A percentile compares a stretch with the other conserved stretches of the same genome.
These are phyloP conservation scores for Neurospora sp. DNA, from an alignment of 495 filamentous ascomycete species.

Conservation along the genomic window DNA sequence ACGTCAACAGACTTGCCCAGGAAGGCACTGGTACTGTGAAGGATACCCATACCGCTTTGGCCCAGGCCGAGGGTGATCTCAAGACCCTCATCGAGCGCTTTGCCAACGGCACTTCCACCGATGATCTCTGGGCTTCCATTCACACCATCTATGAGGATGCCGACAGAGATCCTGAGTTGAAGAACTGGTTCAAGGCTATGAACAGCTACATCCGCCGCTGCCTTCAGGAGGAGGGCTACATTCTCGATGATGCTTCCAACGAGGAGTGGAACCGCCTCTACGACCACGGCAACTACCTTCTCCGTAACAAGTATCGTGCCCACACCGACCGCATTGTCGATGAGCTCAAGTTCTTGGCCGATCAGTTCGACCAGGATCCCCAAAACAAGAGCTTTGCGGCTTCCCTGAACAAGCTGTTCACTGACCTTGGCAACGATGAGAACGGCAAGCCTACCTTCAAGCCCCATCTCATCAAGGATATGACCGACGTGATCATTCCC, in stretches of 20 bases:
- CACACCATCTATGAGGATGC: conserved; percentile 86
- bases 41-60: conserved; percentile 55
- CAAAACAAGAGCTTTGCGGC: conserved; percentile 72
- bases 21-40: conserved; percentile 58
- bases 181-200: conserved; percentile 76
- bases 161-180: conserved; percentile 78
- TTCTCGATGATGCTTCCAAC: conserved; percentile 75
- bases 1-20: conserved; percentile 51
- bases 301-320: conserved; percentile 76
- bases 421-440: conserved; percentile 68
- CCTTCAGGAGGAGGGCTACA: conserved; percentile 80
- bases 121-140: conserved; percentile 79
- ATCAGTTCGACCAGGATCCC: conserved; percentile 81
- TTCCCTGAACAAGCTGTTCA: conserved; percentile 76
- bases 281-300: conserved; percentile 77
- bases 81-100: conserved; percentile 90
- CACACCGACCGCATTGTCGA: conserved; percentile 84
- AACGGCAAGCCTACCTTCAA: conserved; percentile 84
- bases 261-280: conserved; percentile 76
- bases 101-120: conserved; percentile 82
- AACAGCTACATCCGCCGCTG: conserved; percentile 72
- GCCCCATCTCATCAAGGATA: conserved; percentile 79
- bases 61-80: conserved; percentile 67
- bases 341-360: conserved; percentile 79
- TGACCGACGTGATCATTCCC: conserved; percentile 79